Evolutionary conservation across 208 protist species (phyloP), one percentile per base, ranked within the genome.

Genomic region (Histomonas meleagridis): DNA sequence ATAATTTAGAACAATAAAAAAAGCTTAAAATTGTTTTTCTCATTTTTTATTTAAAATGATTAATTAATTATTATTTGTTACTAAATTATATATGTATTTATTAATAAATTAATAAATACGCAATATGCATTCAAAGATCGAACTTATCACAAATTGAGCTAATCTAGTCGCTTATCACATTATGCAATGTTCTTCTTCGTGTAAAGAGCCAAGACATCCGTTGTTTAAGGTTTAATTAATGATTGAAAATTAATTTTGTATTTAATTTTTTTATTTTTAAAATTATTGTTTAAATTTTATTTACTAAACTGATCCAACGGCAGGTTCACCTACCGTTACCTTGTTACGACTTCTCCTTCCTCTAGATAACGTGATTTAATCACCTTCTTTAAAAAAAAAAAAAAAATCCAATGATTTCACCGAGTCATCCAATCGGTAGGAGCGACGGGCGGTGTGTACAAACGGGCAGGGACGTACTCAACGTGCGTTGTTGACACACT

Each of bases 271-370:
- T 23, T 32, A 14, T 92, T 51, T 14, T 14, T 53, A 28, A 23
- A 91, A 18, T 91, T 53, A 35, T 62, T 21, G 90, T 72, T 28
- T 62, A 26, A n/a, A n/a, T n/a, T 62, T 28, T 62, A 62, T 26
- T n/a, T 91, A 57, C 16, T 65, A 72, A 16, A 57, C 93, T 95
- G 94, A 96, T 96, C 95, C 95, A 95, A 94, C 95, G 93, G 93
- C 95, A 96, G 94, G 94, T 96, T 96, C 94, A 95, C 94, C 94
- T 96, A 96, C 94, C 92, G 95, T 94, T 95, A 94, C 95, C 95
- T 96, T 96, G 95, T 96, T 96, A 96, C 94, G 95, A 95, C 94
- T 95, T 95, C 94, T 95, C 93, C 94, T 95, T 95, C 94, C 93
- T 95, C 94, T 95, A 95, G 92, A 95, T 95, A 93, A 95, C 86